These are phyloP conservation scores for Cynara cardunculus DNA, from an alignment of 129 eudicot genomes.

Conservation along the genomic window DNA sequence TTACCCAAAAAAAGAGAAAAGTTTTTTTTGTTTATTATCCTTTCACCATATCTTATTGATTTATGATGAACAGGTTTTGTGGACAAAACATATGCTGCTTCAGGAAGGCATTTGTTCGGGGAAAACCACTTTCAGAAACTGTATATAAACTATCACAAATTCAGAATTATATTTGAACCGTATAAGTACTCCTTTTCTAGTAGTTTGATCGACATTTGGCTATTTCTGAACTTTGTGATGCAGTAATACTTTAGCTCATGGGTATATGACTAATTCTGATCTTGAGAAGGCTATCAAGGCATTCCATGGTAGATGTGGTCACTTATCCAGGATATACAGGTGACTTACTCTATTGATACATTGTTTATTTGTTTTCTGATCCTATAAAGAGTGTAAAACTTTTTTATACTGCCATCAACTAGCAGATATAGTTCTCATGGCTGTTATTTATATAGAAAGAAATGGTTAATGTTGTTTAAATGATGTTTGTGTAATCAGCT, in stretches of 20 bases:
- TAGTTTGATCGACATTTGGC: slow-evolving; percentile 2
- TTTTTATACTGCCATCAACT: not conserved
- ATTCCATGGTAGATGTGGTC: slow-evolving; percentile 69
- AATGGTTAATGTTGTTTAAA: not conserved
- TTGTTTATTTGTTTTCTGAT: not conserved
- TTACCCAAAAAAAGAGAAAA: not conserved
- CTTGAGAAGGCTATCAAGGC: slow-evolving; percentile 83
- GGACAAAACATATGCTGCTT: slow-evolving; percentile 30
- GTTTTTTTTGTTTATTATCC: not conserved
- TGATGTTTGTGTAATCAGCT: slow-evolving; percentile 28
- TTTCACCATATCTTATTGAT: slow-evolving; percentile 14
- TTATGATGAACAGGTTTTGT: slow-evolving; percentile 41
- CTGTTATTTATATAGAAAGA: slow-evolving; percentile 11
- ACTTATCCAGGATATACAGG: slow-evolving; percentile 88
- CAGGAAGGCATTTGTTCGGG: slow-evolving; percentile 55
- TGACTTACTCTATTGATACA: slow-evolving; percentile 28
- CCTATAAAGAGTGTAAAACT: not conserved
- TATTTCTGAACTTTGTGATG: slow-evolving; percentile 17
- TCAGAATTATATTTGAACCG: not conserved
- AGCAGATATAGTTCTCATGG: slow-evolving; percentile 1
- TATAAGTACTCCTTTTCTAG: not conserved
- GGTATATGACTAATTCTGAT: slow-evolving; percentile 87
- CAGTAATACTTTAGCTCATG: slow-evolving; percentile 72
- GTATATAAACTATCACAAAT: slow-evolving; percentile 32
- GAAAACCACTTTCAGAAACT: slow-evolving; percentile 50